Evolutionary conservation across 768 basidiomycete genomes (phyloP).

Genomic region (Mycena venus): DNA sequence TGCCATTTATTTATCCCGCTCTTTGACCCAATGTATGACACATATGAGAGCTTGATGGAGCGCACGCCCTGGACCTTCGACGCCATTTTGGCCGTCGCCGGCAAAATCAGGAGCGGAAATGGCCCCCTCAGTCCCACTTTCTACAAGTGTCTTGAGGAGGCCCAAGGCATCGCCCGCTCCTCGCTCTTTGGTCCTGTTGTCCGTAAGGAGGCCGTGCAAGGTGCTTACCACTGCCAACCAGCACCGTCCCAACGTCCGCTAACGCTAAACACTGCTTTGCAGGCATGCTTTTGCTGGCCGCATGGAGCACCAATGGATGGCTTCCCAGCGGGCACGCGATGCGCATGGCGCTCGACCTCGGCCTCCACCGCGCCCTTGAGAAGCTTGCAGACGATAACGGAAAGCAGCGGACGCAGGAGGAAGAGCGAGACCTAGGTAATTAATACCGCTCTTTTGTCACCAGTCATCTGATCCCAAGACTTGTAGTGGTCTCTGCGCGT

Average conservation of each 20-base stretch:
- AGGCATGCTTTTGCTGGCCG: constrained; percentile 94
- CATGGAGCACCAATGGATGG: constrained; percentile 97
- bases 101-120: constrained; percentile 92
- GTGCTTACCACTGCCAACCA: constrained; percentile 55
- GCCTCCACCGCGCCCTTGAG: constrained; percentile 92
- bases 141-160: constrained; percentile 93
- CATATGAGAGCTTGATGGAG: constrained; percentile 91
- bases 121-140: constrained; percentile 88
- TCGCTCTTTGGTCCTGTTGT: constrained; percentile 95
- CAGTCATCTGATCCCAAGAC: constrained; percentile 20
- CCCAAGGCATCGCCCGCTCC: constrained; percentile 94
- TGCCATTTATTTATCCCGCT: constrained; percentile 97
- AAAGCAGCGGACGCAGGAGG: constrained; percentile 81
- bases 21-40: constrained; percentile 94
- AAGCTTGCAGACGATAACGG: constrained; percentile 84
- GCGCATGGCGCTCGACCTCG: constrained; percentile 95
- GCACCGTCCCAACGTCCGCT: background rate
- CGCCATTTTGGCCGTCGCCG: constrained; percentile 91
- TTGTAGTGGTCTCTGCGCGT: constrained; percentile 86
- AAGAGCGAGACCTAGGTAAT: constrained; percentile 88
- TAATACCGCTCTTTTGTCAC: constrained; percentile 34
- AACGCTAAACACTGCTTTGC: constrained; percentile 1
- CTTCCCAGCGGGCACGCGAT: constrained; percentile 95
- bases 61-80: constrained; percentile 97
- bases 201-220: constrained; percentile 95